Percentiles rank a stretch among this genome's conserved stretches.
These are phyloP conservation scores for Clathrospora elynae DNA, from an alignment of 2,329 filamentous ascomycete species.

Conservation along the genomic window DNA sequence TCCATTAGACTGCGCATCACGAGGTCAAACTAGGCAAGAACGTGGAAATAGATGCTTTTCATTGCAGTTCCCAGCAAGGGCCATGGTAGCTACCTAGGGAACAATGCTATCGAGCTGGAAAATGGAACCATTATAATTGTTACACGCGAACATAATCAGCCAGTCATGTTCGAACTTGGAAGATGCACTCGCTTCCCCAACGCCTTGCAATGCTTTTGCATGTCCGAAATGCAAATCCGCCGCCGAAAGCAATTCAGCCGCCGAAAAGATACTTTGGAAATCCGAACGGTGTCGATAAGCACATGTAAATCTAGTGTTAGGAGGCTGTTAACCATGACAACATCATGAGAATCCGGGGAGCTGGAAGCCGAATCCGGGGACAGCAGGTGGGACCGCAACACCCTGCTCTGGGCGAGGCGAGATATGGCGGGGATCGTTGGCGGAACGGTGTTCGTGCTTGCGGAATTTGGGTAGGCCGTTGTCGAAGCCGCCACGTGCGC, in stretches of 20 bases:
- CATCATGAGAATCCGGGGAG: conserved; percentile 37
- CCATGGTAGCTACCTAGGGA: no score
- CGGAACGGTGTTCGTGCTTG: conserved; percentile 33
- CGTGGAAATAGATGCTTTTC: no score
- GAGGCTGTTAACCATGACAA: not conserved
- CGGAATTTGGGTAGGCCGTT: conserved; percentile 30
- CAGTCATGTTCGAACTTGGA: not conserved
- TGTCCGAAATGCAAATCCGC: not conserved
- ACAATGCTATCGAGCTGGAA: no score
- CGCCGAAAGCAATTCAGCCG: conserved; percentile 1
- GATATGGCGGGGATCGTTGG: conserved; percentile 41
- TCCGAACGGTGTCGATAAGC: not conserved
- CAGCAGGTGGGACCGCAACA: conserved; percentile 59
- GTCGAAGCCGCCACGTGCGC: conserved; percentile 20
- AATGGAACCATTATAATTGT: no score
- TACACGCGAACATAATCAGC: not conserved
- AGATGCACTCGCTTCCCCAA: conserved; percentile 14
- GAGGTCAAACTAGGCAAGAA: no score
- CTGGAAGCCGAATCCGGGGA: conserved; percentile 62
- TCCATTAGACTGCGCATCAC: no score
- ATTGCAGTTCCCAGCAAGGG: no score
- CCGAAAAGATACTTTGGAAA: conserved; percentile 1
- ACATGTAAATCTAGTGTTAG: not conserved
- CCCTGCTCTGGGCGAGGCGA: conserved; percentile 46
- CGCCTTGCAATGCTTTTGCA: conserved; percentile 29